These are phyloP conservation scores for Plantago coronopus DNA, from an alignment of 305 asterid species.

Conservation along the genomic window DNA sequence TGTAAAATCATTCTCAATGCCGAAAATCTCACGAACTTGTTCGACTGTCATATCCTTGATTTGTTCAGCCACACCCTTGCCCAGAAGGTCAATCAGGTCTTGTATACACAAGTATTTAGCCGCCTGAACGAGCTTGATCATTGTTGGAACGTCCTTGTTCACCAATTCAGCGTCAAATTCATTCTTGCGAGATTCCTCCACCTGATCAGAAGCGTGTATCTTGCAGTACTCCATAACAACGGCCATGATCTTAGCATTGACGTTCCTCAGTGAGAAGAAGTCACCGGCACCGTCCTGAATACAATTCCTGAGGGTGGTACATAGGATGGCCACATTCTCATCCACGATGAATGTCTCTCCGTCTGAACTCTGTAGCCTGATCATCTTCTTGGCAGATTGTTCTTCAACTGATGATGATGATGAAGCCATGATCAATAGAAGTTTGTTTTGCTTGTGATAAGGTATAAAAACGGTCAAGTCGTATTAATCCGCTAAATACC, in stretches of 20 bases:
- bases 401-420: no score
- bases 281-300: constrained; percentile 13
- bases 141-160: neutral
- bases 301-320: constrained; percentile 6
- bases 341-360: neutral
- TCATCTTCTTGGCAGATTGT: no score
- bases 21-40: neutral
- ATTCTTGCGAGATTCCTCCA: neutral
- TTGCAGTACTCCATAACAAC: constrained; percentile 9
- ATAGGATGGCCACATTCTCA: neutral
- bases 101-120: constrained; percentile 11
- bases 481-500: no score
- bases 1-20: constrained; percentile 2
- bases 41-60: neutral
- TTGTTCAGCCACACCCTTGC: neutral
- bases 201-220: no score
- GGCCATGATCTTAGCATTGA: constrained; percentile 13
- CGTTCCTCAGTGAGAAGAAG: neutral
- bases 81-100: neutral
- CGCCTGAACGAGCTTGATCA: constrained; percentile 1
- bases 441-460: no score
- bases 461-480: no score
- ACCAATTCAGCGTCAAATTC: constrained; percentile 4
- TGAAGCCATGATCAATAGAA: no score
- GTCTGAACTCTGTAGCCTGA: constrained; percentile 3